Conservation (phyloP, 257 asterid species). For the Osmanthus fragrans region DNA sequence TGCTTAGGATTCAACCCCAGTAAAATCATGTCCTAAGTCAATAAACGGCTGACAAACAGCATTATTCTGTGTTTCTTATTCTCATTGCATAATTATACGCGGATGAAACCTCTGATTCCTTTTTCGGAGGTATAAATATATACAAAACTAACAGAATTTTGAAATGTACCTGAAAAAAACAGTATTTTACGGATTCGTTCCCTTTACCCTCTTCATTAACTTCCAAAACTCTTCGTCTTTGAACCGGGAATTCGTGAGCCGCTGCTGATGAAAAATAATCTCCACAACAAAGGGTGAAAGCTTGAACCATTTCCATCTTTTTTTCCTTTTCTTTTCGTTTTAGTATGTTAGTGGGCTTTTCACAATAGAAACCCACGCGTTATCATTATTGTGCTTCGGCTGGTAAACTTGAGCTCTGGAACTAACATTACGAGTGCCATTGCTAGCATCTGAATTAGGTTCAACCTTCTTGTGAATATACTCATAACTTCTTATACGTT, state of each 20-base stretch:
- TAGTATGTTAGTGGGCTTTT: no score
- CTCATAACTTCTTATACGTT: not conserved
- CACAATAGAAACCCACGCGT: not conserved
- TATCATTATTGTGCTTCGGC: not conserved
- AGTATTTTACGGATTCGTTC: not conserved
- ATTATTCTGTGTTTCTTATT: slow-evolving; percentile 34
- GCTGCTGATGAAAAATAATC: not conserved
- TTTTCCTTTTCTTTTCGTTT: no score
- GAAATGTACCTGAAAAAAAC: slow-evolving; percentile 16
- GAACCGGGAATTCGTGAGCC: not conserved
- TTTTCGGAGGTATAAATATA: slow-evolving; percentile 17
- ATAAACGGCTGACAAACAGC: slow-evolving; percentile 8
- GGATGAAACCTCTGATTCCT: slow-evolving; percentile 7
- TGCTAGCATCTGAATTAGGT: not conserved
- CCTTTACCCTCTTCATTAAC: not conserved
- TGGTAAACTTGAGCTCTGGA: not conserved
- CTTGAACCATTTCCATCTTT: not conserved
- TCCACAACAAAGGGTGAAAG: no score
- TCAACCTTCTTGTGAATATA: not conserved
- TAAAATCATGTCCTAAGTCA: slow-evolving; percentile 17
- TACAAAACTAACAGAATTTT: slow-evolving; percentile 21
- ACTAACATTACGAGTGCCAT: not conserved
- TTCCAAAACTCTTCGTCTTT: not conserved
- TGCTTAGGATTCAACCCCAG: slow-evolving; percentile 36
- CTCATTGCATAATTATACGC: slow-evolving; percentile 33